Conservation (phyloP, 2,329 filamentous ascomycete species). For the Penicillium sp. region DNA sequence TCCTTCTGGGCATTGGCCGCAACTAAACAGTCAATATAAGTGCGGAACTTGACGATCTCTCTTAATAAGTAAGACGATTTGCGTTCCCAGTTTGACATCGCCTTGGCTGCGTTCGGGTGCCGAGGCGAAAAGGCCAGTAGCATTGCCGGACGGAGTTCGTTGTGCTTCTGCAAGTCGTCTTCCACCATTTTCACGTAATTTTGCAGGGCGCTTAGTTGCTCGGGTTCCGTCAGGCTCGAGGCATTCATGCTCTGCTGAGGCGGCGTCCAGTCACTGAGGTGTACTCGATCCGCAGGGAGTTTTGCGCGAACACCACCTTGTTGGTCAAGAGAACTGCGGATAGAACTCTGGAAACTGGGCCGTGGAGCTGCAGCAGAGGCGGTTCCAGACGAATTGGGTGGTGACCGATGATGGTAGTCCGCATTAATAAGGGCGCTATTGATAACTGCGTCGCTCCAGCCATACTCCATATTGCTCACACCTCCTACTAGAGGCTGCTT, state of each 20-base stretch:
- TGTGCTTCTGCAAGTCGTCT: conserved; percentile 79
- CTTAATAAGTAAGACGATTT: conserved; percentile 87
- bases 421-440: conserved; percentile 67
- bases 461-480: conserved; percentile 95
- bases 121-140: conserved; percentile 83
- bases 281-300: conserved; percentile 77
- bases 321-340: conserved; percentile 65
- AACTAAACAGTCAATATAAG: conserved; percentile 82
- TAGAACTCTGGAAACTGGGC: conserved; percentile 58
- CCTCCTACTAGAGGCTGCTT: conserved; percentile 90
- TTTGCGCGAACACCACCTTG: conserved; percentile 56
- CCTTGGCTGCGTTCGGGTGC: conserved; percentile 72
- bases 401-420: conserved; percentile 28
- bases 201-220: conserved; percentile 72
- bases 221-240: conserved; percentile 70
- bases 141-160: conserved; percentile 82
- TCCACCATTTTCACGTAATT: conserved; percentile 83
- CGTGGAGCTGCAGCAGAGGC: conserved; percentile 26
- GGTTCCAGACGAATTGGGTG: conserved; percentile 30
- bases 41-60: conserved; percentile 95
- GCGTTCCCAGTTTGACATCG: conserved; percentile 95
- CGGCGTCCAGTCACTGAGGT: conserved; percentile 83
- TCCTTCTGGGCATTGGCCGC: conserved; percentile 66
- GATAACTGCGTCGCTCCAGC: conserved; percentile 85
- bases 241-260: conserved; percentile 88